Evolutionary conservation across 176 grass and related monocot genomes (phyloP).

Genomic region (Cymbopogon citratus): DNA sequence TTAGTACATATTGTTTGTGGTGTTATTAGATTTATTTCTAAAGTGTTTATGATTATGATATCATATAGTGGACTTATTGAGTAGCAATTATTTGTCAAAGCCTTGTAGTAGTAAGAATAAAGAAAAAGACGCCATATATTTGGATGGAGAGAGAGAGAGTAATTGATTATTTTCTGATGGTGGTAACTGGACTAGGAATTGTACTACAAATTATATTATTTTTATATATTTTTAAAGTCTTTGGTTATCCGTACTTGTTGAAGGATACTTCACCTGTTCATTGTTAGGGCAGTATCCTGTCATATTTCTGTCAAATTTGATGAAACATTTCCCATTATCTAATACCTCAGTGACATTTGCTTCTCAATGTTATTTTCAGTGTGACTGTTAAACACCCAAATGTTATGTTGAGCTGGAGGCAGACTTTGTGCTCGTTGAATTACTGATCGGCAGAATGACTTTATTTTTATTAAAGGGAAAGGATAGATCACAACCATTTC

Average conservation of each 20-base stretch:
- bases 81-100: neutral
- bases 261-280: neutral
- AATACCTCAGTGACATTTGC: neutral
- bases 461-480: neutral
- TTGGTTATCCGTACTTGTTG: neutral
- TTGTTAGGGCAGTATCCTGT: neutral
- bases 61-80: no score
- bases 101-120: neutral
- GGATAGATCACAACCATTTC: neutral
- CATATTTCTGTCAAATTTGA: neutral
- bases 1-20: neutral
- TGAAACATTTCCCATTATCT: neutral
- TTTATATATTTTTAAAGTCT: neutral
- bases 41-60: neutral
- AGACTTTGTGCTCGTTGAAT: neutral
- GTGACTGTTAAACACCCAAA: neutral
- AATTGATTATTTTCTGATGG: neutral
- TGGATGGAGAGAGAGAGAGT: neutral
- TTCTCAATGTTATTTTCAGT: neutral
- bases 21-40: neutral
- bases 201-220: neutral
- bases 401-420: neutral
- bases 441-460: neutral
- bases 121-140: neutral
- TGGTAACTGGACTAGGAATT: neutral